Evolutionary conservation across 352 stramenopile genomes (phyloP), one percentile per base, ranked within the genome.

Genomic region (Globisporangium parvum): DNA sequence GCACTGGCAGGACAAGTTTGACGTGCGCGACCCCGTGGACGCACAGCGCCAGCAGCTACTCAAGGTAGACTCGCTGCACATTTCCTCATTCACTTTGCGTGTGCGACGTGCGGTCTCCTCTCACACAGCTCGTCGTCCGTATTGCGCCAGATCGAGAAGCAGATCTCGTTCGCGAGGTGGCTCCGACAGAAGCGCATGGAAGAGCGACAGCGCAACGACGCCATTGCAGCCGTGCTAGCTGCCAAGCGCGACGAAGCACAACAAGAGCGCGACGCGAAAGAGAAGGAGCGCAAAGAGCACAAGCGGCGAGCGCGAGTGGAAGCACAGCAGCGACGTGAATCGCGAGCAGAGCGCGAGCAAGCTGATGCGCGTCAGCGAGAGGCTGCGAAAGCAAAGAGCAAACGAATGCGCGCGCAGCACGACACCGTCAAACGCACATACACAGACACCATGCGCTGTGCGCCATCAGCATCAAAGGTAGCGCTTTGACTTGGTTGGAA

Each of bases 1-100:
- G 77, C 80, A 91, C 63, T 91, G 80, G 80, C 77, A 83, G 47
- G 70, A 91, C 63, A 75, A 73, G 18, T 73, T 76, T 40, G 61
- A 74, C 18, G 56, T 45, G 14, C 45, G 59, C 28, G 63, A 71
- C n/a, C 63, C 63, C 17, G 74, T 80, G 54, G 67, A 66, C 11
- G 70, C 71, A 2, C 76, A 66, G 60, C 71, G 73, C 0, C 45
- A 42, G 4, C 75, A 88, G 47, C 65, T 86, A 5, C 68, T 79
- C 26, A 75, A 88, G 55, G 80, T 78, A 24, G 4, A n/a, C 48
- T 17, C 2, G 46, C 42, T n/a, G 26, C 24, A 0, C 20, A 46
- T 5, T 23, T 46, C n/a, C n/a, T n/a, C n/a, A n/a, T 18, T 47
- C 1, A 11, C 17, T 20, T 26, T 47, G 31, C 31, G 31, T 18